These are phyloP conservation scores for Rutstroemia sp. DNA, from an alignment of 2,329 filamentous ascomycete genomes.

Conservation along the genomic window DNA sequence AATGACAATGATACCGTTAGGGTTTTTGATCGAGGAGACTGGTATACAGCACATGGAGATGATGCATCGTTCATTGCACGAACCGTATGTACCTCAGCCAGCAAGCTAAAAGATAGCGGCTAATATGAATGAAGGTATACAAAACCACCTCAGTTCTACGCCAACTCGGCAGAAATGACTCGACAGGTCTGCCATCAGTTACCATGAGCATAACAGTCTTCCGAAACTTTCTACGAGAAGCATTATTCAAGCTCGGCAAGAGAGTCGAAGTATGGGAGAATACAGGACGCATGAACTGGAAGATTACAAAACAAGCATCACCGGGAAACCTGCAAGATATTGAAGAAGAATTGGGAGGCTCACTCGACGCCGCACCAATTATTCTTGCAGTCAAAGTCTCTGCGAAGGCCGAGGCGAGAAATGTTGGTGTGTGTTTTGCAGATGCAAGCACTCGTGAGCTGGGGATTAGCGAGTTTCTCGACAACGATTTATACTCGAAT, in stretches of 20 bases:
- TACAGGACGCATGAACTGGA: conserved; percentile 80
- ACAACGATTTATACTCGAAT: conserved; percentile 97
- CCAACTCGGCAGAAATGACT: conserved; percentile 76
- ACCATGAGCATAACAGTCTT: conserved; percentile 95
- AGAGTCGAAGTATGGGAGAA: conserved; percentile 86
- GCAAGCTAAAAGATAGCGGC: background rate
- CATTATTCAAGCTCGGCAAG: conserved; percentile 84
- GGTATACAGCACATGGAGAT: conserved; percentile 87
- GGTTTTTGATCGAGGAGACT: conserved; percentile 91
- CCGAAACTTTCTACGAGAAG: conserved; percentile 89
- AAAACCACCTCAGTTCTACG: conserved; percentile 94
- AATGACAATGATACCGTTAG: conserved; percentile 71
- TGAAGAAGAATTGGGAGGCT: conserved; percentile 88
- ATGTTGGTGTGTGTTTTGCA: conserved; percentile 92
- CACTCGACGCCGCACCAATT: conserved; percentile 84
- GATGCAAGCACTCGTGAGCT: conserved; percentile 94
- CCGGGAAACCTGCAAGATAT: conserved; percentile 95
- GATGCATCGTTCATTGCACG: conserved; percentile 79
- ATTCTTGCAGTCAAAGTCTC: conserved; percentile 92
- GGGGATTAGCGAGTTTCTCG: conserved; percentile 95
- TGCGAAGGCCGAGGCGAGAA: conserved; percentile 80
- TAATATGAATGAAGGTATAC: conserved; percentile 57
- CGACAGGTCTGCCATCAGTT: conserved; percentile 82
- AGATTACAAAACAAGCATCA: conserved; percentile 82
- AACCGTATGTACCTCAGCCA: conserved; percentile 43